phyloP scores from a whole-genome alignment of 2,329 filamentous ascomycete genomes.

The Fusarium veterinarium region DNA sequence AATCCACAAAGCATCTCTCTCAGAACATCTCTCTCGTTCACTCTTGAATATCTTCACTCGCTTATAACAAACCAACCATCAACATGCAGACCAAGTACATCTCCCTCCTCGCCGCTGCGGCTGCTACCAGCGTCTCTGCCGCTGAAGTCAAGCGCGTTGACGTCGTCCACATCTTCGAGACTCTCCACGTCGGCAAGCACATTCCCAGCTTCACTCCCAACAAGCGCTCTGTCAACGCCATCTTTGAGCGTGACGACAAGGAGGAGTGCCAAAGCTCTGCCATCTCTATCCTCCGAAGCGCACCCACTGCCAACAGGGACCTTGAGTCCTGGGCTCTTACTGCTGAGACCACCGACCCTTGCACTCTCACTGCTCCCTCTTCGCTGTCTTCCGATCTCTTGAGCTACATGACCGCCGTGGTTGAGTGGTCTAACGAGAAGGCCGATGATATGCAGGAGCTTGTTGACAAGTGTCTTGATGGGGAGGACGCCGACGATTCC shows the following conservation, averaged over 20 bases:
- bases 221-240: slow-evolving; percentile 23
- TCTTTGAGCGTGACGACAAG: slow-evolving; percentile 11
- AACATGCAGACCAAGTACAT: slow-evolving; percentile 22
- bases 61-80: neutral
- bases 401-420: slow-evolving; percentile 22
- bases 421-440: slow-evolving; percentile 4
- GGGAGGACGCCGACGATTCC: neutral
- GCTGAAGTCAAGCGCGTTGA: slow-evolving; percentile 11
- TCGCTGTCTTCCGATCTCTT: slow-evolving; percentile 20
- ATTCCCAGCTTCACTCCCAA: slow-evolving; percentile 13
- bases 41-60: neutral
- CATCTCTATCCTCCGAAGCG: neutral
- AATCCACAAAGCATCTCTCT: neutral
- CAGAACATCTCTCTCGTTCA: neutral
- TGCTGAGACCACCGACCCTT: slow-evolving; percentile 4
- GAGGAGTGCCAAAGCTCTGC: slow-evolving; percentile 17
- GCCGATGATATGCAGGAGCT: slow-evolving; percentile 2
- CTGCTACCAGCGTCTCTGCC: slow-evolving; percentile 10
- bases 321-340: neutral
- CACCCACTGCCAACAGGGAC: slow-evolving; percentile 1
- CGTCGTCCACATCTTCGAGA: slow-evolving; percentile 29
- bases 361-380: slow-evolving; percentile 18
- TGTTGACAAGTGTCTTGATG: slow-evolving; percentile 3
- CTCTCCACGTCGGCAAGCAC: slow-evolving; percentile 23
- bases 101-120: slow-evolving; percentile 19